These are phyloP conservation scores for Austroboletus niveus DNA, from an alignment of 1,284 basidiomycete species.

Conservation along the genomic window DNA sequence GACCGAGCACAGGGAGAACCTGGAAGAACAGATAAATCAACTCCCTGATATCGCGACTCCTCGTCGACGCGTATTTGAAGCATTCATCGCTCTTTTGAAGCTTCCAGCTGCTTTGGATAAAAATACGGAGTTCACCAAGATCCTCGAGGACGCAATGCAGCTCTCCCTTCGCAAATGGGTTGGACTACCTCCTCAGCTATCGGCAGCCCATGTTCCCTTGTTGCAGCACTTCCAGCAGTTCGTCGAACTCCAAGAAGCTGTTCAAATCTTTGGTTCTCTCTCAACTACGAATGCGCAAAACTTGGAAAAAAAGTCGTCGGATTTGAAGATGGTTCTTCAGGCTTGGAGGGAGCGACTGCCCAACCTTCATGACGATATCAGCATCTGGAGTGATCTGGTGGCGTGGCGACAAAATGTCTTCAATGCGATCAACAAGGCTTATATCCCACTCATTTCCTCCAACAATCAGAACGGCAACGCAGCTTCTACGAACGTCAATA, in stretches of 20 bases:
- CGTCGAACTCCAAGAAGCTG: constrained; percentile 96
- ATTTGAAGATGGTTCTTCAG: constrained; percentile 94
- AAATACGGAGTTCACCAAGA: constrained; percentile 78
- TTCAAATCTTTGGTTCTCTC: constrained; percentile 91
- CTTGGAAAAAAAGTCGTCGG: constrained; percentile 91
- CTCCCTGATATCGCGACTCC: constrained; percentile 90
- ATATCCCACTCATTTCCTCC: constrained; percentile 83
- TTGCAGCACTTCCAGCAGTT: constrained; percentile 99
- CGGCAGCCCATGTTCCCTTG: constrained; percentile 90
- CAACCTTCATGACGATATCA: constrained; percentile 97
- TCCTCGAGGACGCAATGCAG: constrained; percentile 97
- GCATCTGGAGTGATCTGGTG: constrained; percentile 97
- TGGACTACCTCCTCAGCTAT: constrained; percentile 82
- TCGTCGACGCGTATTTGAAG: constrained; percentile 92
- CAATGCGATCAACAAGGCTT: constrained; percentile 95
- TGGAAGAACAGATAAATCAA: constrained; percentile 84
- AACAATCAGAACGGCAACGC: constrained; percentile 48
- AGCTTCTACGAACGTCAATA: constrained; percentile 64
- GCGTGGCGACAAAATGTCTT: constrained; percentile 96
- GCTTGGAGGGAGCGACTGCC: constrained; percentile 98
- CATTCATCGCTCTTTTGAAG: constrained; percentile 86
- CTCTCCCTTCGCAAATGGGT: constrained; percentile 96
- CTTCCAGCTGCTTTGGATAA: constrained; percentile 64
- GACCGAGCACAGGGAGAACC: constrained; percentile 74
- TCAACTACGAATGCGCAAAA: constrained; percentile 87